phyloP scores from a whole-genome alignment of 1,284 basidiomycete genomes.

The Fomes fomentarius region DNA sequence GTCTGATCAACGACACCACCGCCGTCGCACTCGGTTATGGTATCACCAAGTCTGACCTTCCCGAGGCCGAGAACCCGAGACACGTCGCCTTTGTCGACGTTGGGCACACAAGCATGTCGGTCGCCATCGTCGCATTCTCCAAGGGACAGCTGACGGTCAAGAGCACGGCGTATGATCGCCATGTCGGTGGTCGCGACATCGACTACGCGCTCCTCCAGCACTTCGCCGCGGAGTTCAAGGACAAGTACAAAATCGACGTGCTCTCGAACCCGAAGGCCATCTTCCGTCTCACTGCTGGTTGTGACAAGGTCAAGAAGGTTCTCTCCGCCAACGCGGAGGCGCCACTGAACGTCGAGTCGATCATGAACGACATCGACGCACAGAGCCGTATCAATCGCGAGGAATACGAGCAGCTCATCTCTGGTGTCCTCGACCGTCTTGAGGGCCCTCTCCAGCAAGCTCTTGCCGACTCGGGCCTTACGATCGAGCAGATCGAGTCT shows the following conservation, averaged over 20 bases:
- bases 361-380: constrained; percentile 89
- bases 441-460: constrained; percentile 58
- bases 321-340: constrained; percentile 85
- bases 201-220: constrained; percentile 87
- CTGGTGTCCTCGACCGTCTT: constrained; percentile 57
- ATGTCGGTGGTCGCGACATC: constrained; percentile 93
- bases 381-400: constrained; percentile 62
- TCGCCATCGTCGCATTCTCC: constrained; percentile 86
- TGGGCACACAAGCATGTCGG: constrained; percentile 88
- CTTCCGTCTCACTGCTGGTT: constrained; percentile 86
- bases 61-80: constrained; percentile 77
- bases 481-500: constrained; percentile 62
- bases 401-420: constrained; percentile 60
- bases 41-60: constrained; percentile 95
- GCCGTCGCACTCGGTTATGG: constrained; percentile 94
- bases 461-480: constrained; percentile 59
- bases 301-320: constrained; percentile 77
- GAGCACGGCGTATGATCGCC: constrained; percentile 84
- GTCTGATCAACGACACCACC: constrained; percentile 94
- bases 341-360: constrained; percentile 88
- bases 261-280: constrained; percentile 86
- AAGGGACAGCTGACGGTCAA: constrained; percentile 90
- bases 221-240: constrained; percentile 89
- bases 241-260: constrained; percentile 95
- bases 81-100: constrained; percentile 92